A percentile compares a stretch with the other conserved stretches of the same genome.
Conservation (phyloP, 2,329 filamentous ascomycete species). For the Catunica adiposa region DNA sequence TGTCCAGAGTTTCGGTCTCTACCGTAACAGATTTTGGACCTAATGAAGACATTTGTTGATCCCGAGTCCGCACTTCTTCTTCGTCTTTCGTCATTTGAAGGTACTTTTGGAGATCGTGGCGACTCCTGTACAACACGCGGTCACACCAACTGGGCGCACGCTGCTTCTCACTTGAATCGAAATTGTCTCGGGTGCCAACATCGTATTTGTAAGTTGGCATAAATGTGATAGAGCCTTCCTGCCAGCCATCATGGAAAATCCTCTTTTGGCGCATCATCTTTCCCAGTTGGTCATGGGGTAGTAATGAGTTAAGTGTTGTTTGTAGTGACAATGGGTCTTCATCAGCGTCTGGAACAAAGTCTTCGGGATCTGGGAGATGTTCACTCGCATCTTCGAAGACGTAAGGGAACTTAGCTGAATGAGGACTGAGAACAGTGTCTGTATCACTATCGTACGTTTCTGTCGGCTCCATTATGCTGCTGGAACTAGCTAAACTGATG, state of each 20-base stretch:
- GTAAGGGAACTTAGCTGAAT: slow-evolving; percentile 10
- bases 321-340: slow-evolving; percentile 75
- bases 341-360: slow-evolving; percentile 48
- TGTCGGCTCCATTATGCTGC: slow-evolving; percentile 14
- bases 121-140: slow-evolving; percentile 72
- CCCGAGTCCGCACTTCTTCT: slow-evolving; percentile 46
- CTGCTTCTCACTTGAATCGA: slow-evolving; percentile 90
- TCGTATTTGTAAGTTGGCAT: slow-evolving; percentile 97
- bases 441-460: slow-evolving; percentile 16
- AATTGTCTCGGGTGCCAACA: slow-evolving; percentile 75
- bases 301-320: slow-evolving; percentile 69
- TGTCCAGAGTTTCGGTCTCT: not conserved
- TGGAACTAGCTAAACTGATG: slow-evolving; percentile 22
- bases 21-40: slow-evolving; percentile 53
- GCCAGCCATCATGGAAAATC: slow-evolving; percentile 81
- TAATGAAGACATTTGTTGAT: slow-evolving; percentile 72
- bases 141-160: slow-evolving; percentile 94
- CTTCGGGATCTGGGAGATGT: slow-evolving; percentile 43
- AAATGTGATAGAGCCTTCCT: slow-evolving; percentile 74
- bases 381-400: slow-evolving; percentile 3
- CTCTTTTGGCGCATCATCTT: slow-evolving; percentile 59
- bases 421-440: slow-evolving; percentile 11
- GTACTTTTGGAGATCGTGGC: slow-evolving; percentile 49
- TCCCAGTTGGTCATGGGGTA: slow-evolving; percentile 77
- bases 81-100: slow-evolving; percentile 47